These are phyloP conservation scores for Aspergillus egyptiacus DNA, from an alignment of 495 filamentous ascomycete genomes.

Conservation along the genomic window DNA sequence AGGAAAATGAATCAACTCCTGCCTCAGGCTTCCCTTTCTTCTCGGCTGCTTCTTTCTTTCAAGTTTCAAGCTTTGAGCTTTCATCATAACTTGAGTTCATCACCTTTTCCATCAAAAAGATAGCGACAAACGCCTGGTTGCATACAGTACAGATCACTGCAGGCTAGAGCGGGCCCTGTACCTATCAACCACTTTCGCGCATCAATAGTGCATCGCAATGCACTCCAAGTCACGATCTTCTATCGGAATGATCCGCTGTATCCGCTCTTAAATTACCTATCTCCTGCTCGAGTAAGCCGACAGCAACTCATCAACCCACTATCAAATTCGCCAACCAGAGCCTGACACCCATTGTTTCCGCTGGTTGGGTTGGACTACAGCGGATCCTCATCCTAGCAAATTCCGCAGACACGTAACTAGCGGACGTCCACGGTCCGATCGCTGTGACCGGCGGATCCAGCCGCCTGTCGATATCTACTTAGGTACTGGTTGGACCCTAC, in stretches of 20 bases:
- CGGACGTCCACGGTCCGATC: neutral
- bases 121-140: too few relatives aligned
- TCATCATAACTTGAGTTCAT: too few relatives aligned
- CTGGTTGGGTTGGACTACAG: neutral
- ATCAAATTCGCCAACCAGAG: neutral
- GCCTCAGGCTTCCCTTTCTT: neutral
- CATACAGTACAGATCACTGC: too few relatives aligned
- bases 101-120: too few relatives aligned
- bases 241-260: slow-evolving; percentile 11
- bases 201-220: neutral
- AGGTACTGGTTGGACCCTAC: too few relatives aligned
- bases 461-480: too few relatives aligned
- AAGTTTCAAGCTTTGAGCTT: neutral
- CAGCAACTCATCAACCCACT: neutral
- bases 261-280: too few relatives aligned
- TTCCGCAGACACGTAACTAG: neutral
- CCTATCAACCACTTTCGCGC: neutral
- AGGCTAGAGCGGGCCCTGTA: too few relatives aligned
- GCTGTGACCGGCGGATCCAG: neutral
- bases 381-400: neutral
- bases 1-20: neutral
- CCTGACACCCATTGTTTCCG: too few relatives aligned
- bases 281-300: slow-evolving; percentile 1
- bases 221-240: neutral
- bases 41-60: neutral